phyloP scores from a whole-genome alignment of 2,329 filamentous ascomycete genomes.

The Aspergillus fructus region DNA sequence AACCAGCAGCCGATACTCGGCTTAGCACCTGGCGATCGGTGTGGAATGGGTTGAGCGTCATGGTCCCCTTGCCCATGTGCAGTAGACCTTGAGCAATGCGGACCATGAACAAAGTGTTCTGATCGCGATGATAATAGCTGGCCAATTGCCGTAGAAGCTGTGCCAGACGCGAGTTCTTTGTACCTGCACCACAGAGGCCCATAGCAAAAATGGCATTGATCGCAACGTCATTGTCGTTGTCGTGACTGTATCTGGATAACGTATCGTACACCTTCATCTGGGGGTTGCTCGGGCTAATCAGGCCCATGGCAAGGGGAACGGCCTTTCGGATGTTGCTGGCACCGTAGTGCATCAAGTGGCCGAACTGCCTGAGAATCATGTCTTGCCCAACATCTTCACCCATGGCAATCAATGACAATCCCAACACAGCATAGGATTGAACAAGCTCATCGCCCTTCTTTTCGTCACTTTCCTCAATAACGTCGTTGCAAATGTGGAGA shows the following conservation, averaged over 20 bases:
- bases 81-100: slow-evolving; percentile 95
- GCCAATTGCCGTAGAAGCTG: slow-evolving; percentile 92
- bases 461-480: slow-evolving; percentile 89
- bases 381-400: slow-evolving; percentile 97
- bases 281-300: slow-evolving; percentile 95
- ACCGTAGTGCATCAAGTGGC: slow-evolving; percentile 98
- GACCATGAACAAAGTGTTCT: slow-evolving; percentile 97
- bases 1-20: slow-evolving; percentile 81
- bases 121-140: slow-evolving; percentile 96
- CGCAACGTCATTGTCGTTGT: slow-evolving; percentile 97
- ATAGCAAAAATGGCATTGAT: slow-evolving; percentile 99
- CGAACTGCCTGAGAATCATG: slow-evolving; percentile 97
- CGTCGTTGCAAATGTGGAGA: slow-evolving; percentile 96
- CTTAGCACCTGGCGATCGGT: slow-evolving; percentile 96
- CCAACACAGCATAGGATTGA: slow-evolving; percentile 93
- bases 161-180: slow-evolving; percentile 94
- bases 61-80: slow-evolving; percentile 98
- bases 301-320: slow-evolving; percentile 92
- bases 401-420: slow-evolving; percentile 93
- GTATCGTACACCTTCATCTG: slow-evolving; percentile 99
- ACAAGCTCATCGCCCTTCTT: slow-evolving; percentile 95
- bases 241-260: slow-evolving; percentile 93
- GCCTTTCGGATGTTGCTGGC: slow-evolving; percentile 96
- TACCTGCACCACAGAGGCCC: slow-evolving; percentile 93
- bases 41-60: slow-evolving; percentile 98